Conservation (phyloP, 768 basidiomycete species). For the Hebeloma cylindrosporum region DNA sequence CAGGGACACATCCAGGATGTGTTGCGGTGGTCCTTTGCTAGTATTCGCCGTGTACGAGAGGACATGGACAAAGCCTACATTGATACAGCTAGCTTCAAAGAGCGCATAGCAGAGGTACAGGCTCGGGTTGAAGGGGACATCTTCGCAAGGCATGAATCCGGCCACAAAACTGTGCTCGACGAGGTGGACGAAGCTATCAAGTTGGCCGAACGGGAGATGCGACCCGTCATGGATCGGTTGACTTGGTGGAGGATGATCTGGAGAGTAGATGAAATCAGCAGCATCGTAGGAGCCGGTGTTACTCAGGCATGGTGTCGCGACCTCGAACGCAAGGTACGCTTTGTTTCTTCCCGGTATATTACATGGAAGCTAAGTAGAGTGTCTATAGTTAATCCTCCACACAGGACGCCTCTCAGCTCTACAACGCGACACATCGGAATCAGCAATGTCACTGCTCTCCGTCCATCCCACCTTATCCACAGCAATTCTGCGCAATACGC, state of each 20-base stretch:
- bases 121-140: slow-evolving; percentile 37
- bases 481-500: slow-evolving; percentile 54
- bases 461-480: slow-evolving; percentile 44
- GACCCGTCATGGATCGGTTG: slow-evolving; percentile 39
- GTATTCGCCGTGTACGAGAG: slow-evolving; percentile 29
- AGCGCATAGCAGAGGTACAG: slow-evolving; percentile 39
- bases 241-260: slow-evolving; percentile 48
- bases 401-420: slow-evolving; percentile 55
- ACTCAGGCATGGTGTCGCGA: slow-evolving; percentile 42
- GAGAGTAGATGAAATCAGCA: slow-evolving; percentile 47
- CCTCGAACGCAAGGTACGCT: slow-evolving; percentile 50
- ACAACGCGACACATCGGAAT: slow-evolving; percentile 43
- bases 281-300: slow-evolving; percentile 36
- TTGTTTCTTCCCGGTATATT: neutral
- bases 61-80: slow-evolving; percentile 36
- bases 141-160: slow-evolving; percentile 29
- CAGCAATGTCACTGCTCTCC: slow-evolving; percentile 40
- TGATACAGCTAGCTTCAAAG: slow-evolving; percentile 37
- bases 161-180: slow-evolving; percentile 17
- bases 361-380: neutral
- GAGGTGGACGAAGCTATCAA: slow-evolving; percentile 38
- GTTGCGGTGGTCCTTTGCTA: slow-evolving; percentile 35
- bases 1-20: slow-evolving; percentile 40
- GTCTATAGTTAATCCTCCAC: slow-evolving; percentile 59
- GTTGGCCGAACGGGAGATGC: slow-evolving; percentile 38